Evolutionary conservation across 768 basidiomycete species (phyloP), one percentile per base, ranked within the genome.

Genomic region (Terana coerulea): DNA sequence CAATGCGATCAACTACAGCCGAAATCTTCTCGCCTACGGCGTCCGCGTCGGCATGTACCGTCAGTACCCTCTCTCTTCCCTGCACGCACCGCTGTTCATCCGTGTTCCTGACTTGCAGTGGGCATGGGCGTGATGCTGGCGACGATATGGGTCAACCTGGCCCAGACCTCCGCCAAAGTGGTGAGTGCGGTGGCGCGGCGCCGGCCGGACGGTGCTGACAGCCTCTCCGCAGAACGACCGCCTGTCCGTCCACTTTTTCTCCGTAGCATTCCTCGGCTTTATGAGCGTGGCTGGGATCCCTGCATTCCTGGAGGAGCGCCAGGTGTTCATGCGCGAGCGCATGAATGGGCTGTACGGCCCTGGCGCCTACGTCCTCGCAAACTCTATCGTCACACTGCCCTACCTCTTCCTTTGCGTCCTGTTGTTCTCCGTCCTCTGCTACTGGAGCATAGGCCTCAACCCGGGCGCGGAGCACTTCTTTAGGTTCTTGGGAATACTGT

Each of bases 241-340:
- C 17, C 65, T 78, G 2, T 77, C 76, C 11, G 77, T 80, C 1
- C 72, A 77, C 56, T 84, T 83, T 62, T 83, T 74, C 63, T 74
- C 74, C 39, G 78, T 79, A 17, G 80, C 81, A 0, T 81, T 80
- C 61, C 57, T 81, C 5, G 74, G 72, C 1, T 78, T 77, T 51
- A 81, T 81, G 79, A 75, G 75, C 12, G 81, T 83, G 3, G 80
- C 80, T 21, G 81, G 81, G 17, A 81, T 83, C 34, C 82, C 80
- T 0, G 61, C 74, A 24, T 81, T 78, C 63, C 69, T 84, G 19
- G 80, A 84, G 59, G 79, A 83, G 60, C 75, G 80, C 15, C 61
- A 75, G 5, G 79, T 81, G 0, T 84, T 79, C 61, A 68, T 73
- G 42, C 75, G 80, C 22, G 83, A 84, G 64, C 64, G 72, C 3